Evolutionary conservation across 83 land plant genomes (phyloP), one percentile per base, ranked within the genome.

Genomic region (Larix sibirica): DNA sequence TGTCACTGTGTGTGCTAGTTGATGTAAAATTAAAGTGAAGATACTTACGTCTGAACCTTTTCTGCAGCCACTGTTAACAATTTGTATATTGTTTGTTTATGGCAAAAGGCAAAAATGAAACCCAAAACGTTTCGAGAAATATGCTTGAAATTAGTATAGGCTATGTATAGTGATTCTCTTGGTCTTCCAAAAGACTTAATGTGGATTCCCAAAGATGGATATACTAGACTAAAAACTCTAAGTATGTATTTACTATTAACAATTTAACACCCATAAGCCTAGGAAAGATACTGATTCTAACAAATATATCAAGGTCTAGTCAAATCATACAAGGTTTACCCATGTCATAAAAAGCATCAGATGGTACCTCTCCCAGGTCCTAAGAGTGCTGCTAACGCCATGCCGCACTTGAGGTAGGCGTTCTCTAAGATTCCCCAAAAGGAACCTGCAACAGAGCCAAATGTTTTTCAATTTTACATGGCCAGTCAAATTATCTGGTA

Each of bases 331-430:
- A 71, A 71, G 2, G 6, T 10, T 71, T 38, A 71, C n/a, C 77
- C 47, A 71, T 20, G 44, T 42, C 77, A 42, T 71, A 44, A n/a
- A 40, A 20, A 47, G 77, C 54, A 71, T 71, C 21, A 33, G 64
- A 79, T 58, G 9, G 42, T 79, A 50, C 98, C 96, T 89, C 99
- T 87, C 44, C 97, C 99, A 38, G 99, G 99, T 62, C 99, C 99
- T 17, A 98, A 84, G 28, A 96, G 89, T 14, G 99, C 90, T 6
- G 85, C 87, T 61, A 90, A 79, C n/a, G 99, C 99, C 31, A 92
- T 73, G 0, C 90, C 89, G 85, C 93, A 90, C 80, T 98, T 98
- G 81, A 90, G 89, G 64, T 90, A 79, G 0, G 94, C 91, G 85
- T 94, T 86, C 70, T 98, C 97, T 71, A 96, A 79, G n/a, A 93